A percentile compares a stretch with the other conserved stretches of the same genome.
Conservation (phyloP, 2,329 filamentous ascomycete species). For the Ophiostoma sp. region DNA sequence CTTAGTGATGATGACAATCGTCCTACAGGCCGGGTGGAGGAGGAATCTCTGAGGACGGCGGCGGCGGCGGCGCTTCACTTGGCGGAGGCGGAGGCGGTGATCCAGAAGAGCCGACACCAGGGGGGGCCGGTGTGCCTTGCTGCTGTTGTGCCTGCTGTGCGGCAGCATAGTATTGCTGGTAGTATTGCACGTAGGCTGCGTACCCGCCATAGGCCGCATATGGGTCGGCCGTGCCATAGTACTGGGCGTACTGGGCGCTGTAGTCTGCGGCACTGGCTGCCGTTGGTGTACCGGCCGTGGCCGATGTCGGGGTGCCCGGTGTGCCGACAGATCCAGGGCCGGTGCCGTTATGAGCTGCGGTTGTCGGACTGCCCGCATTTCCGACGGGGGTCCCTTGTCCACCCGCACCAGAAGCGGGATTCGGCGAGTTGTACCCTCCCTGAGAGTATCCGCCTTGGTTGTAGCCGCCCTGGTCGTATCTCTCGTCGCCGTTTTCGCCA, state of each 20-base stretch:
- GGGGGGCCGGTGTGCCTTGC: slow-evolving; percentile 26
- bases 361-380: slow-evolving; percentile 38
- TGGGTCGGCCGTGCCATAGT: slow-evolving; percentile 65
- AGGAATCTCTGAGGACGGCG: slow-evolving; percentile 42
- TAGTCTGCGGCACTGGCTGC: slow-evolving; percentile 51
- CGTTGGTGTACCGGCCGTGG: not conserved
- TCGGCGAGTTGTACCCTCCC: slow-evolving; percentile 38
- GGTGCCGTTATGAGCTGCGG: slow-evolving; percentile 24
- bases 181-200: slow-evolving; percentile 66
- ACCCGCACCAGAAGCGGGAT: slow-evolving; percentile 32
- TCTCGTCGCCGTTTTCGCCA: slow-evolving; percentile 18
- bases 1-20: not conserved
- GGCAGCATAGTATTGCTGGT: slow-evolving; percentile 63
- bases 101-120: slow-evolving; percentile 30
- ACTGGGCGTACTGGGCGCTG: slow-evolving; percentile 75
- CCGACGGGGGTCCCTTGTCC: slow-evolving; percentile 15
- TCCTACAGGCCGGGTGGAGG: slow-evolving; percentile 7
- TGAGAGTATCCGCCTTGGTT: slow-evolving; percentile 25
- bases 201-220: slow-evolving; percentile 91
- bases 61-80: slow-evolving; percentile 29
- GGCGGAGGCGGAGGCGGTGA: slow-evolving; percentile 47
- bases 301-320: slow-evolving; percentile 12
- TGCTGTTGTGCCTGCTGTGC: slow-evolving; percentile 48
- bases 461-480: slow-evolving; percentile 12
- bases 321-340: not conserved